phyloP scores from a whole-genome alignment of 352 stramenopile species.

The Phytopythium ostracodes region DNA sequence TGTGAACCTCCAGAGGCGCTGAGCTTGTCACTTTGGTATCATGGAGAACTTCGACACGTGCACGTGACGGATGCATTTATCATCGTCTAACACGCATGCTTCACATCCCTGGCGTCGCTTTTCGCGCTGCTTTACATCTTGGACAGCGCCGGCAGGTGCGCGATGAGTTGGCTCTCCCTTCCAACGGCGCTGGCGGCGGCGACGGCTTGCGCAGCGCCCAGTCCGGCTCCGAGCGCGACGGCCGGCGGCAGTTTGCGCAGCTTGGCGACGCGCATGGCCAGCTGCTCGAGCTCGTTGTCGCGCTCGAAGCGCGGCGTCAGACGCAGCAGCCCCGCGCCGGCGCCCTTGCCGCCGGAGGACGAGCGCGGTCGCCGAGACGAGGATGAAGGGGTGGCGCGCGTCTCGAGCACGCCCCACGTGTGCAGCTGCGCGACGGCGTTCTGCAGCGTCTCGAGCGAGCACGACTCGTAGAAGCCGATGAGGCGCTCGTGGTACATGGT shows the following conservation, averaged over 20 bases:
- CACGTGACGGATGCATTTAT: not conserved
- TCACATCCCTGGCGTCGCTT: not conserved
- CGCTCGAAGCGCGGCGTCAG: conserved; percentile 39
- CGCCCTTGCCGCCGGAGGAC: conserved; percentile 1
- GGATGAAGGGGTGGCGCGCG: conserved; percentile 17
- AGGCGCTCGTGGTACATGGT: conserved; percentile 87
- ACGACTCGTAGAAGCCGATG: conserved; percentile 86
- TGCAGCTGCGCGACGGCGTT: conserved; percentile 70
- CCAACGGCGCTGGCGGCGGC: conserved; percentile 12
- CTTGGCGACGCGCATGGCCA: conserved; percentile 58
- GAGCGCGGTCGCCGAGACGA: conserved; percentile 9
- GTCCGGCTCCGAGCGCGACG: conserved; percentile 13
- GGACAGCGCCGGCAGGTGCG: conserved; percentile 59
- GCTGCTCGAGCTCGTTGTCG: conserved; percentile 54
- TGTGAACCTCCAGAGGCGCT: not conserved
- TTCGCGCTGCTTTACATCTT: conserved; percentile 29
- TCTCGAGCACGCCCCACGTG: conserved; percentile 60
- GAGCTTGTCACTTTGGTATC: not conserved
- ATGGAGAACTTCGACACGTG: not conserved
- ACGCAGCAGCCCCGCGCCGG: conserved; percentile 17
- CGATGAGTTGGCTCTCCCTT: conserved; percentile 57
- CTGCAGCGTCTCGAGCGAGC: conserved; percentile 77
- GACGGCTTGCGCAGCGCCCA: not conserved
- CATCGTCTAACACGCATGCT: not conserved
- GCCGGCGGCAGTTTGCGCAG: conserved; percentile 69